Evolutionary conservation across 2,329 filamentous ascomycete genomes (phyloP).

Genomic region (Monilinia aucupariae): DNA sequence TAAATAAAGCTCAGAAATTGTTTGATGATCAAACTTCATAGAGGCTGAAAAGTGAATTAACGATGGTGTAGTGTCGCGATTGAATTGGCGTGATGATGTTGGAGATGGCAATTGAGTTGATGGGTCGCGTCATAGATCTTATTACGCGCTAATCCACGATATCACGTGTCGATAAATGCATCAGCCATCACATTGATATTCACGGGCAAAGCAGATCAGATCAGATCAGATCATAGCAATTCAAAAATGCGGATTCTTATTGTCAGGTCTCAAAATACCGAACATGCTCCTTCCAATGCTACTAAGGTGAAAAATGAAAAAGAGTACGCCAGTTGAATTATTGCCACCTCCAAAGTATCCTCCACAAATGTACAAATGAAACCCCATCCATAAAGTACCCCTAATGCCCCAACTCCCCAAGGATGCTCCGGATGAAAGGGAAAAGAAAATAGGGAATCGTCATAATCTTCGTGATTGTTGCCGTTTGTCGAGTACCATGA

Average conservation of each 20-base stretch:
- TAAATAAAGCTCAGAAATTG: constrained; percentile 11
- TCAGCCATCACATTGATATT: not conserved
- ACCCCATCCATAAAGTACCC: constrained; percentile 17
- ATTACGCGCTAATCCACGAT: constrained; percentile 14
- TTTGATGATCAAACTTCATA: constrained; percentile 4
- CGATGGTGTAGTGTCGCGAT: not conserved
- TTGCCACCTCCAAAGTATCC: constrained; percentile 19
- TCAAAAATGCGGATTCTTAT: not conserved
- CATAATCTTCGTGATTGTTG: constrained; percentile 32
- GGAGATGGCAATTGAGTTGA: not conserved
- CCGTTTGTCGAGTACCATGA: constrained; percentile 20
- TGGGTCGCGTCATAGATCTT: constrained; percentile 9
- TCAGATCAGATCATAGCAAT: not conserved
- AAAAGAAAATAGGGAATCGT: constrained; percentile 30
- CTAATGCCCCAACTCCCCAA: constrained; percentile 26
- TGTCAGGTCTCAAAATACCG: constrained; percentile 8
- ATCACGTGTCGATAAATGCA: constrained; percentile 11
- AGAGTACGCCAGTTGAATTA: constrained; percentile 31
- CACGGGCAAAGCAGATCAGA: not conserved
- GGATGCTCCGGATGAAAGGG: constrained; percentile 23
- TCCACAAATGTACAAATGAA: constrained; percentile 27
- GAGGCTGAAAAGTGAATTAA: not conserved
- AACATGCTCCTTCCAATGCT: constrained; percentile 14
- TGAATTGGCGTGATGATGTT: not conserved
- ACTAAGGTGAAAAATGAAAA: constrained; percentile 21